phyloP scores from a whole-genome alignment of 2,329 filamentous ascomycete genomes.

The Amphichorda felina region DNA sequence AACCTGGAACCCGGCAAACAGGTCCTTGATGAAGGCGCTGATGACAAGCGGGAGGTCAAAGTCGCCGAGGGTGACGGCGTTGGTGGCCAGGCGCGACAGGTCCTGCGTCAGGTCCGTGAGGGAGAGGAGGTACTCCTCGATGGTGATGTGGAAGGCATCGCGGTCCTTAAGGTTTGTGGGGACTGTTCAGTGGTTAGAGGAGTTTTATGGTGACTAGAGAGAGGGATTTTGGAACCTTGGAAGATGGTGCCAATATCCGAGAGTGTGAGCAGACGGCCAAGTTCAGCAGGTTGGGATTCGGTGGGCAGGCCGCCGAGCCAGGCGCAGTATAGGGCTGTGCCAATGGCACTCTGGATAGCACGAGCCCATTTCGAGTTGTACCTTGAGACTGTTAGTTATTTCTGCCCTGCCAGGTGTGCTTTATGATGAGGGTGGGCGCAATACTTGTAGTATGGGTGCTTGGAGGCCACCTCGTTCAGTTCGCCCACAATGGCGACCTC shows the following conservation, averaged over 20 bases:
- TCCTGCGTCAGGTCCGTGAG: constrained; percentile 84
- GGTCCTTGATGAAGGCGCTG: constrained; percentile 83
- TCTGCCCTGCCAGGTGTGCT: constrained; percentile 4
- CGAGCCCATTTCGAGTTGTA: constrained; percentile 81
- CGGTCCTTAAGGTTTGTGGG: constrained; percentile 83
- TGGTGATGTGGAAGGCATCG: constrained; percentile 88
- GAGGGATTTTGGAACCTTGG: constrained; percentile 39
- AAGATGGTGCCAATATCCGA: constrained; percentile 76
- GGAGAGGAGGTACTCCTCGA: constrained; percentile 91
- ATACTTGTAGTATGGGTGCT: constrained; percentile 93
- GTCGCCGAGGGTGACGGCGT: constrained; percentile 86
- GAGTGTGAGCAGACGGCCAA: constrained; percentile 66
- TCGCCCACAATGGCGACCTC: constrained; percentile 60
- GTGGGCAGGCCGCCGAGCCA: constrained; percentile 67
- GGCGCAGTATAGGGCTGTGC: constrained; percentile 42
- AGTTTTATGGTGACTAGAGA: constrained; percentile 2
- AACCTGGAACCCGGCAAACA: constrained; percentile 93
- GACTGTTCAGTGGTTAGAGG: constrained; percentile 38
- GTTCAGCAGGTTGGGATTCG: constrained; percentile 29
- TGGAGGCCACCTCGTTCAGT: constrained; percentile 62
- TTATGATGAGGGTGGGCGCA: background rate
- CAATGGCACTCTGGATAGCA: constrained; percentile 68
- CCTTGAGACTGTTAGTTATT: constrained; percentile 19
- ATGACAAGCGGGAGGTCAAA: constrained; percentile 78
- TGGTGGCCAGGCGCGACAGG: constrained; percentile 80